Conservation (phyloP, 1,284 basidiomycete species). For the Sparassis latifolia region DNA sequence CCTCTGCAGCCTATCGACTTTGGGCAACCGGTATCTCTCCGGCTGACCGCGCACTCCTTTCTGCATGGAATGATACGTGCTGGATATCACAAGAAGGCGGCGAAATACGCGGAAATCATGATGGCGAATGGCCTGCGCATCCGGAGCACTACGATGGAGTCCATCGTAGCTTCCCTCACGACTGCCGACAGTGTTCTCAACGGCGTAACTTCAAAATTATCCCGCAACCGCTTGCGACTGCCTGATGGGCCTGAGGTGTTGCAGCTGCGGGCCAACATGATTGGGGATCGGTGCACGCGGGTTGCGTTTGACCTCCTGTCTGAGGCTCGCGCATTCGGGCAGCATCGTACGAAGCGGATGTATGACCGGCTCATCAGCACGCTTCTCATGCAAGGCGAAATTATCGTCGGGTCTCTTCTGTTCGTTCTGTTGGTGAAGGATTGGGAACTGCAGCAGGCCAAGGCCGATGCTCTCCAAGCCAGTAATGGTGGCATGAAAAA, state of each 20-base stretch:
- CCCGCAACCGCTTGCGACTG: not conserved
- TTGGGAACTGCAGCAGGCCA: conserved; percentile 37
- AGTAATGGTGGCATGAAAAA: not conserved
- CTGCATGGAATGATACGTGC: conserved; percentile 55
- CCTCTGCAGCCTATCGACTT: conserved; percentile 38
- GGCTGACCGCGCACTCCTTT: conserved; percentile 53
- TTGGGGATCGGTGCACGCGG: conserved; percentile 32
- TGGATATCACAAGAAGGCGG: conserved; percentile 42
- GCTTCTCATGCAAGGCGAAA: conserved; percentile 69
- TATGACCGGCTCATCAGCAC: conserved; percentile 54
- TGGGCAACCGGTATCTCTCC: conserved; percentile 43
- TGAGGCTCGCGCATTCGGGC: conserved; percentile 47
- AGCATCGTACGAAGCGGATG: conserved; percentile 49
- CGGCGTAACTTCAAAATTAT: conserved; percentile 4
- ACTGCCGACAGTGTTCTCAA: conserved; percentile 11
- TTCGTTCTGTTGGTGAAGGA: conserved; percentile 63
- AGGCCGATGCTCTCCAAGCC: not conserved
- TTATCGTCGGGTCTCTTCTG: conserved; percentile 62
- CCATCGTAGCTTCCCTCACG: conserved; percentile 33
- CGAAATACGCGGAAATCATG: conserved; percentile 42
- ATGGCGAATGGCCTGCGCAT: conserved; percentile 41
- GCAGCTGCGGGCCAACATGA: conserved; percentile 20
- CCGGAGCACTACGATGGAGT: not conserved
- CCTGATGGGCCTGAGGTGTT: conserved; percentile 12
- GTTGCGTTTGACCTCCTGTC: conserved; percentile 48